Percentiles rank a stretch among this genome's conserved stretches.
Conservation (phyloP, 163 green algal genomes). For the Scenedesmus sp. region DNA sequence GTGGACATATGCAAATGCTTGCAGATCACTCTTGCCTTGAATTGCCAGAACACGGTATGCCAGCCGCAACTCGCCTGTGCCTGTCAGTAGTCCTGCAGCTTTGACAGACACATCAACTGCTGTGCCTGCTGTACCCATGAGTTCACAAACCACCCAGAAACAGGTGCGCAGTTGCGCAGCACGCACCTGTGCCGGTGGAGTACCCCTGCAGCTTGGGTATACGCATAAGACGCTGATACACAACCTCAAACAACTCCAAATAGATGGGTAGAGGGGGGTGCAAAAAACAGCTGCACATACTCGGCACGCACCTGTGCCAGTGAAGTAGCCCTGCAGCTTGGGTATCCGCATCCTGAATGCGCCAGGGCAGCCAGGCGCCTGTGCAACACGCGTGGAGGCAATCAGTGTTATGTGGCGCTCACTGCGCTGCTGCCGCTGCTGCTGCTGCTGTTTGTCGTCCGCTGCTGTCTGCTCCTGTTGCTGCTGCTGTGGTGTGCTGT, state of each 20-base stretch:
- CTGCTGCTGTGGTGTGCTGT: constrained; percentile 1
- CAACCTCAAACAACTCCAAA: background rate
- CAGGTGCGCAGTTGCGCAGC: background rate
- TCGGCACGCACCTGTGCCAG: constrained; percentile 76
- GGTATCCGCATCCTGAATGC: constrained; percentile 72
- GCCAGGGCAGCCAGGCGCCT: constrained; percentile 58
- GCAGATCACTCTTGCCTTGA: no score
- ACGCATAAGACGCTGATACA: constrained; percentile 43
- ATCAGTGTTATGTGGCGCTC: constrained; percentile 62
- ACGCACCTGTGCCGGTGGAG: constrained; percentile 85
- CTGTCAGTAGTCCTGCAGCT: constrained; percentile 71
- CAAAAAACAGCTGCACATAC: background rate
- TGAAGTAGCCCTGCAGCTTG: constrained; percentile 80
- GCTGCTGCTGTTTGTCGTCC: background rate
- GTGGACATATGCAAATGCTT: no score
- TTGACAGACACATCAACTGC: constrained; percentile 68
- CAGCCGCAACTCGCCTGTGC: no score
- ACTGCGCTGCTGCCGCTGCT: constrained; percentile 2
- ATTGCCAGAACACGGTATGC: no score
- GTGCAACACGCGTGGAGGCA: constrained; percentile 71
- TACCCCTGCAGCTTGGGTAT: constrained; percentile 75
- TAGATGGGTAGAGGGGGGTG: constrained; percentile 53
- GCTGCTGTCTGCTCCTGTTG: background rate
- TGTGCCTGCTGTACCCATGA: constrained; percentile 47
- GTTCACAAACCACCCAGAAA: constrained; percentile 13